Evolutionary conservation across 306 rosid species (phyloP).

Genomic region (Albizia julibrissin): DNA sequence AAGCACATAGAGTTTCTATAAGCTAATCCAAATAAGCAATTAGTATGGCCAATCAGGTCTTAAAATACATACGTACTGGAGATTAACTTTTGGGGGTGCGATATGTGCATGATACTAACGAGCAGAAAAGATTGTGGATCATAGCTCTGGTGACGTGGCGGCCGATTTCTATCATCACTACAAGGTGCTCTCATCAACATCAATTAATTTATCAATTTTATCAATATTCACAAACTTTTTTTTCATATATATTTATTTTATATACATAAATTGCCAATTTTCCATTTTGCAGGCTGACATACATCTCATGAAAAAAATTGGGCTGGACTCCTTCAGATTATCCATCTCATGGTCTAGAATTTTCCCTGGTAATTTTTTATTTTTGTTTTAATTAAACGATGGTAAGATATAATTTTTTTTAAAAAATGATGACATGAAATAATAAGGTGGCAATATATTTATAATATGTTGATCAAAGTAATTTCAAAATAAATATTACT

Average conservation of each 20-base stretch:
- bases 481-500: neutral
- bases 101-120: neutral
- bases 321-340: conserved; percentile 55
- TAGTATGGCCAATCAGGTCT: too few species aligned
- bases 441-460: neutral
- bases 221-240: neutral
- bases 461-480: too few species aligned
- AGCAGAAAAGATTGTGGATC: conserved; percentile 52
- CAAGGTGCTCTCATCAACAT: conserved; percentile 28
- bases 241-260: neutral
- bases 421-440: neutral
- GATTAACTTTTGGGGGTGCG: neutral
- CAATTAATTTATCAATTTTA: neutral
- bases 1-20: too few species aligned
- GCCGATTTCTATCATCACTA: conserved; percentile 43
- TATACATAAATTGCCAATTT: neutral
- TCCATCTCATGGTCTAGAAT: conserved; percentile 65
- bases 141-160: conserved; percentile 35
- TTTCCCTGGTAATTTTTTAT: conserved; percentile 41
- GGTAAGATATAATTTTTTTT: neutral
- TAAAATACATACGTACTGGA: too few species aligned
- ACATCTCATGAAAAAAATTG: conserved; percentile 47
- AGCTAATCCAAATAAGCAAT: too few species aligned
- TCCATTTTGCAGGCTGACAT: conserved; percentile 44
- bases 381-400: neutral